Conservation (phyloP, 352 stramenopile genomes). For the Globisporangium polare region DNA sequence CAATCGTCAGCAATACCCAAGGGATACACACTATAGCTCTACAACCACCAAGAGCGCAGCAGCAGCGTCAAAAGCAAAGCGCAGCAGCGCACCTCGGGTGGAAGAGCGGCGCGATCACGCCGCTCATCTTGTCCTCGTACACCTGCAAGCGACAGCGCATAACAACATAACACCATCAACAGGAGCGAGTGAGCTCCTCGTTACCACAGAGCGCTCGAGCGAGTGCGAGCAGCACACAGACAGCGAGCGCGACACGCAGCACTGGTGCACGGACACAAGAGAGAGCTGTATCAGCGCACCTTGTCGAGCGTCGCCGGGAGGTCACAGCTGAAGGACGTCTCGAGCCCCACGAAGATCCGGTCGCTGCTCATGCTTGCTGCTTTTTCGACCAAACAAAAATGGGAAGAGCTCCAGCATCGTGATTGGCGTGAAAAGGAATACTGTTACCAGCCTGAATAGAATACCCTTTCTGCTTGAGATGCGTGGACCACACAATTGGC, state of each 20-base stretch:
- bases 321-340: slow-evolving; percentile 73
- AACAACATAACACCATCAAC: too few relatives aligned
- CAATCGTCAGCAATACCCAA: not conserved
- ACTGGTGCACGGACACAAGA: too few relatives aligned
- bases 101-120: slow-evolving; percentile 76
- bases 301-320: slow-evolving; percentile 59
- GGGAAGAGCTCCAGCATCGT: not conserved
- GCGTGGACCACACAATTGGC: slow-evolving; percentile 1
- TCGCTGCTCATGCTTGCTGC: slow-evolving; percentile 25
- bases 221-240: too few relatives aligned
- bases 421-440: not conserved
- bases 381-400: slow-evolving; percentile 1
- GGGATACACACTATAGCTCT: not conserved
- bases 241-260: too few relatives aligned
- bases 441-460: not conserved
- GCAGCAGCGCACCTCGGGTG: slow-evolving; percentile 52
- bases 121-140: slow-evolving; percentile 77
- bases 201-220: too few relatives aligned
- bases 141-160: slow-evolving; percentile 25
- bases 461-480: not conserved
- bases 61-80: not conserved
- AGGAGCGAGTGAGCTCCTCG: not conserved
- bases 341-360: slow-evolving; percentile 71
- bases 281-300: slow-evolving; percentile 18
- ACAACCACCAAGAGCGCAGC: not conserved